Conservation (phyloP, 495 filamentous ascomycete species). For the Trichocladium uniseriatum region DNA sequence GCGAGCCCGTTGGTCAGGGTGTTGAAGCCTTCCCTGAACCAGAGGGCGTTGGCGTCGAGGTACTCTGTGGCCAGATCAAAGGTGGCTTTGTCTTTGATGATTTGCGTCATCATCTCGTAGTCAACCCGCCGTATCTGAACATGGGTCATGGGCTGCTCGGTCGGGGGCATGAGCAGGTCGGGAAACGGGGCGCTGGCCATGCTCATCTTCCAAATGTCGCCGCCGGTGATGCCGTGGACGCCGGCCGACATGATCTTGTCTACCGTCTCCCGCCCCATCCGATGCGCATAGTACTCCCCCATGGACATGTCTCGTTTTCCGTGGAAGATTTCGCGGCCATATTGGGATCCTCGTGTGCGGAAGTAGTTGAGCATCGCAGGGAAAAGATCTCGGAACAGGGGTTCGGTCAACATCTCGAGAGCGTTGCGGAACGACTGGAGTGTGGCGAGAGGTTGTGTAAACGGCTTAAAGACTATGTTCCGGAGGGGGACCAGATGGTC, state of each 20-base stretch:
- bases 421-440: conserved; percentile 7
- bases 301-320: conserved; percentile 53
- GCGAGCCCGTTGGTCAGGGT: conserved; percentile 42
- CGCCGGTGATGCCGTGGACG: conserved; percentile 91
- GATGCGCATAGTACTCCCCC: conserved; percentile 53
- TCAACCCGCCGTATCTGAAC: not conserved
- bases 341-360: not conserved
- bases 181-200: conserved; percentile 40
- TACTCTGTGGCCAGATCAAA: conserved; percentile 3
- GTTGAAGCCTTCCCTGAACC: conserved; percentile 51
- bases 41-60: conserved; percentile 10
- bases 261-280: conserved; percentile 48
- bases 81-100: not conserved
- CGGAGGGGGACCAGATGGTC: conserved; percentile 72
- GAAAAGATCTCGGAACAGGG: conserved; percentile 49
- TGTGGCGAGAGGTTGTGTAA: conserved; percentile 2
- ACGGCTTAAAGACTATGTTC: conserved; percentile 11
- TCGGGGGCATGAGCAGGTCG: not conserved
- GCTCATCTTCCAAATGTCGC: conserved; percentile 75
- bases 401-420: conserved; percentile 47
- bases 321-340: not conserved
- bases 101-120: not conserved
- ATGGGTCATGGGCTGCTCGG: not conserved
- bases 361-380: conserved; percentile 30
- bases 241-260: conserved; percentile 71